Base-by-base conservation (phyloP, 108 stramenopile genomes). In the Licmophora abbreviata region DNA sequence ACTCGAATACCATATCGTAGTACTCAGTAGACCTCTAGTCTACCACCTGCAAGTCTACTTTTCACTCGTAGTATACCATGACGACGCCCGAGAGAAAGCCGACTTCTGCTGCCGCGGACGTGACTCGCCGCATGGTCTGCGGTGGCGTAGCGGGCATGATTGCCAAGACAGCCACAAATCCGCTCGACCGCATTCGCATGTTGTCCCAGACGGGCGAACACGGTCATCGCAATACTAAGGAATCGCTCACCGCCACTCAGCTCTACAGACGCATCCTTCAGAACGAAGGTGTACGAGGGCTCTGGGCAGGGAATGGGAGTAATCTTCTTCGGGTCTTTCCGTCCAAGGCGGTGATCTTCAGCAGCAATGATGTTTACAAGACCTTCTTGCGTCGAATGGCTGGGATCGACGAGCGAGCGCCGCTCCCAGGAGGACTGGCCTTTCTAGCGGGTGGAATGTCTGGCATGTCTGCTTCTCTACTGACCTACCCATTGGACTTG, bases 291-390 rank as follows among this genome's bases (percentile, higher is more conserved):
- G 43, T 94, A 20, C 2, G 69, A 10, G 92, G 92, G 17, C 58
- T 94, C 30, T 94, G 88, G 88, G 92, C 92, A 11, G 92, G 92
- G 2, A 94, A 94, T 56, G 88, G 83, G 29, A 82, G 86, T 37
- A 88, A 89, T 66, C 61, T 94, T 49, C 51, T 94, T 42, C 79
- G 92, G 28, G 81, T 94, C 29, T 85, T 94, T 57, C 92, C 92
- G 6, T 64, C 83, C 63, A 90, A 90, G 49, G 79, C 79, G 11
- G 63, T 90, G 9, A 79, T 90, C 0, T 94, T 94, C 55, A 55
- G 74, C 7, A 62, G 64, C 61, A 90, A 93, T 68, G 92, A 93
- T 50, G 40, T 85, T 27, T 89, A 76, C 44, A 65, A 72, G 51
- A 51, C 48, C 1, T 30, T 63, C 10, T 70, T 73, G 20, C 66